Percentiles rank a stretch among this genome's conserved stretches.
Evolutionary conservation across 2,329 filamentous ascomycete genomes (phyloP).

Genomic region (Gaeumannomyces tritici): DNA sequence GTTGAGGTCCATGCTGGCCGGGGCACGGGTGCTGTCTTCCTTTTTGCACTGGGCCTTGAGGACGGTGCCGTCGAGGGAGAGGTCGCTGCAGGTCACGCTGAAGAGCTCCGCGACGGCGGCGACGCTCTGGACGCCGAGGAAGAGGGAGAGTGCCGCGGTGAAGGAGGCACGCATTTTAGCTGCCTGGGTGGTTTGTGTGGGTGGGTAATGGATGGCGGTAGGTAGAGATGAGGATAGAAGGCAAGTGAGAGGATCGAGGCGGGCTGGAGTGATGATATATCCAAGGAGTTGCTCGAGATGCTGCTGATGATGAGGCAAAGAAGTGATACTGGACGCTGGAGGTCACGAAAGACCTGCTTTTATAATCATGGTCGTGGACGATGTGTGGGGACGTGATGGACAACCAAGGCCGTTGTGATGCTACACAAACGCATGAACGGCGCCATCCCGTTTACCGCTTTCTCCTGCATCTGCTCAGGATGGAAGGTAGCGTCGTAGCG

Average conservation of each 20-base stretch:
- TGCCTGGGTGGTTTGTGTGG: background rate
- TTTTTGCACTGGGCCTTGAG: background rate
- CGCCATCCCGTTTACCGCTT: background rate
- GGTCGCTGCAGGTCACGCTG: background rate
- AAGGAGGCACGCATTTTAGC: background rate
- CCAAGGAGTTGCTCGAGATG: background rate
- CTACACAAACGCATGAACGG: background rate
- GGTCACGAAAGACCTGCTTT: too few relatives aligned
- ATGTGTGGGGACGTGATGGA: too few relatives aligned
- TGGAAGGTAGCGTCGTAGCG: background rate
- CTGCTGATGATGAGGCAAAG: background rate
- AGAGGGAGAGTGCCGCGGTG: background rate
- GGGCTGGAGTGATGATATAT: background rate
- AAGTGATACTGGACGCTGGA: background rate
- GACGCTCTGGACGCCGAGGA: background rate
- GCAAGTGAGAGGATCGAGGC: too few relatives aligned
- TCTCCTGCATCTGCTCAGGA: background rate
- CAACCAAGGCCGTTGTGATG: background rate
- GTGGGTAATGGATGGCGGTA: background rate
- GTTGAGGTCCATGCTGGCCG: background rate
- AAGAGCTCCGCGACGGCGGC: background rate
- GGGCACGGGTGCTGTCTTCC: background rate
- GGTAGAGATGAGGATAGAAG: background rate
- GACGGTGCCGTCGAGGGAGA: background rate
- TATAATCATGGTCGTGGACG: too few relatives aligned